Conservation (phyloP, 2,329 filamentous ascomycete species). For the Pseudogymnoascus sp. region DNA sequence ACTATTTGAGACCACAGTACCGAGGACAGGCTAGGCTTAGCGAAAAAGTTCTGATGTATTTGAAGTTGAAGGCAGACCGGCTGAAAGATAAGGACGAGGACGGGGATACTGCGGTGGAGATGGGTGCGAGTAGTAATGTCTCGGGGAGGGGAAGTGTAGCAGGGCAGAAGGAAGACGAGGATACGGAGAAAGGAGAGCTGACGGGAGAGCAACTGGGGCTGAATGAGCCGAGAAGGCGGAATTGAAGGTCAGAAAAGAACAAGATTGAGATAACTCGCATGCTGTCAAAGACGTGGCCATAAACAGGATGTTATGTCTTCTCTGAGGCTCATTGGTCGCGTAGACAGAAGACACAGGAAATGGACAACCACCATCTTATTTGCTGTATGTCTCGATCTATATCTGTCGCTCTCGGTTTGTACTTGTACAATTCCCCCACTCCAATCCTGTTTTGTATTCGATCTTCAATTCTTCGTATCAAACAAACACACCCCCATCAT, state of each 20-base stretch:
- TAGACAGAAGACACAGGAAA: neutral
- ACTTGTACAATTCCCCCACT: conserved; percentile 8
- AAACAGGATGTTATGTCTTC: neutral
- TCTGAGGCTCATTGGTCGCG: neutral
- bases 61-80: neutral
- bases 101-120: neutral
- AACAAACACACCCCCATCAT: neutral
- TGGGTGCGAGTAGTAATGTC: neutral
- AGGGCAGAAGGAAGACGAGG: neutral
- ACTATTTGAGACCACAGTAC: neutral
- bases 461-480: conserved; percentile 8
- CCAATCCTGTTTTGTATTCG: neutral
- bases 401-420: neutral
- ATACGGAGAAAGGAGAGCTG: neutral
- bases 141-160: neutral
- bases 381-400: neutral
- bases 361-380: neutral
- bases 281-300: neutral
- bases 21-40: neutral
- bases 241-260: neutral
- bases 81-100: neutral
- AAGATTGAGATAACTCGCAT: neutral
- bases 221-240: neutral
- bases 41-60: neutral
- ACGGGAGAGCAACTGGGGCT: neutral